Evolutionary conservation across 2,329 filamentous ascomycete genomes (phyloP).

Genomic region (Colletotrichum sp.): DNA sequence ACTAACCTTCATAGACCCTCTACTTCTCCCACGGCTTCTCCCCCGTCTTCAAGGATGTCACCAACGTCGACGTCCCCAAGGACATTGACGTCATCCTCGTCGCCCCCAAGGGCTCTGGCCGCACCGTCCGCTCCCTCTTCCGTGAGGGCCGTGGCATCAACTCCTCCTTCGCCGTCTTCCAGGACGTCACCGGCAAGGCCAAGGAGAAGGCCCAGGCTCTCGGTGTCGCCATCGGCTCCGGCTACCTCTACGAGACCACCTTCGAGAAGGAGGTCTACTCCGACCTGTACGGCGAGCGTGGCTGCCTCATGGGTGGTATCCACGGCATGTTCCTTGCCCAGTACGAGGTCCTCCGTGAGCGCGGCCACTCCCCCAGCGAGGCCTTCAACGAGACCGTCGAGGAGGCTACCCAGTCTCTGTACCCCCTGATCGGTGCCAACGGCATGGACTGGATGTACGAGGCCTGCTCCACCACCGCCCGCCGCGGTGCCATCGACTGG

Average conservation of each 20-base stretch:
- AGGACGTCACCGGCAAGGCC: constrained; percentile 97
- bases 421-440: constrained; percentile 95
- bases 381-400: constrained; percentile 99
- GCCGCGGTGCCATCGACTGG: constrained; percentile 99
- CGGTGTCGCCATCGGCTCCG: constrained; percentile 94
- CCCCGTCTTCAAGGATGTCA: constrained; percentile 99
- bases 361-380: constrained; percentile 95
- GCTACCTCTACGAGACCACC: constrained; percentile 99
- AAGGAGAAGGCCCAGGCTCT: constrained; percentile 97
- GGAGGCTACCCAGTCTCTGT: constrained; percentile 97
- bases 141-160: constrained; percentile 99
- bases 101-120: constrained; percentile 98
- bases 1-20: constrained; percentile 71
- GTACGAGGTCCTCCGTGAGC: constrained; percentile 99
- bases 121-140: constrained; percentile 98
- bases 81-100: constrained; percentile 99
- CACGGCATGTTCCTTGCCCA: constrained; percentile 99
- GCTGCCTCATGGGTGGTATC: constrained; percentile 99
- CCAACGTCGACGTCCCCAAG: constrained; percentile 94
- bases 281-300: constrained; percentile 99
- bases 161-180: constrained; percentile 97
- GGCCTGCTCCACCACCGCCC: constrained; percentile 97
- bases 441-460: constrained; percentile 99
- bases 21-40: constrained; percentile 99
- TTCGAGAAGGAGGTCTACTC: constrained; percentile 99